phyloP scores from a whole-genome alignment of 495 filamentous ascomycete genomes.

The Astrothelium macrocarpum region DNA sequence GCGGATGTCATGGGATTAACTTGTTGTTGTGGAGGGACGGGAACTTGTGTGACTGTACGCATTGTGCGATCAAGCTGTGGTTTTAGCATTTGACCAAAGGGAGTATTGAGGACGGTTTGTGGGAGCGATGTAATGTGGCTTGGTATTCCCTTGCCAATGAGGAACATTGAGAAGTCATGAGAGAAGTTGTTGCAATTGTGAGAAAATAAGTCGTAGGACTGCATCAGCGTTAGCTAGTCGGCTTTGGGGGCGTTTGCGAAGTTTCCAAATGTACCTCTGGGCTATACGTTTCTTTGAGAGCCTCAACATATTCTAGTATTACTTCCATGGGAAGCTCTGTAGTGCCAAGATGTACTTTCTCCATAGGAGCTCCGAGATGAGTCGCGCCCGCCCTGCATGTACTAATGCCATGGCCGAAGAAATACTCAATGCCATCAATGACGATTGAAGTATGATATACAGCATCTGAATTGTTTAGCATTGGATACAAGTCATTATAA shows the following conservation, averaged over 20 bases:
- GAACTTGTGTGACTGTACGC: conserved; percentile 49
- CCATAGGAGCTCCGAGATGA: conserved; percentile 77
- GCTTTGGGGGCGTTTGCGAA: background rate
- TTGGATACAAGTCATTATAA: background rate
- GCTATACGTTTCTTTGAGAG: conserved; percentile 71
- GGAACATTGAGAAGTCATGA: conserved; percentile 83
- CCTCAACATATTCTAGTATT: conserved; percentile 81
- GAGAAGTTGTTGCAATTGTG: conserved; percentile 99
- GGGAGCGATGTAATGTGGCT: conserved; percentile 82
- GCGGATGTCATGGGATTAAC: conserved; percentile 13
- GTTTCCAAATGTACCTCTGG: conserved; percentile 50
- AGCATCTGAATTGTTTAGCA: conserved; percentile 47
- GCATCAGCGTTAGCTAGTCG: background rate
- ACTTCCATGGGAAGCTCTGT: conserved; percentile 76
- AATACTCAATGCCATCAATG: conserved; percentile 65
- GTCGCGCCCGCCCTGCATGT: conserved; percentile 68
- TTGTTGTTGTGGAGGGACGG: conserved; percentile 31
- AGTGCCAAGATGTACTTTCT: conserved; percentile 60
- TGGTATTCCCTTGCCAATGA: conserved; percentile 84
- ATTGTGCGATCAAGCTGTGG: conserved; percentile 72
- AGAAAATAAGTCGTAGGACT: conserved; percentile 72
- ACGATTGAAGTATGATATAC: conserved; percentile 89
- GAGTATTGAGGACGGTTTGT: conserved; percentile 75
- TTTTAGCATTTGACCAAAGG: conserved; percentile 82
- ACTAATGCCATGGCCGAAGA: conserved; percentile 69